phyloP scores from a whole-genome alignment of 2,329 filamentous ascomycete species.

The Clonostachys rhizophaga region DNA sequence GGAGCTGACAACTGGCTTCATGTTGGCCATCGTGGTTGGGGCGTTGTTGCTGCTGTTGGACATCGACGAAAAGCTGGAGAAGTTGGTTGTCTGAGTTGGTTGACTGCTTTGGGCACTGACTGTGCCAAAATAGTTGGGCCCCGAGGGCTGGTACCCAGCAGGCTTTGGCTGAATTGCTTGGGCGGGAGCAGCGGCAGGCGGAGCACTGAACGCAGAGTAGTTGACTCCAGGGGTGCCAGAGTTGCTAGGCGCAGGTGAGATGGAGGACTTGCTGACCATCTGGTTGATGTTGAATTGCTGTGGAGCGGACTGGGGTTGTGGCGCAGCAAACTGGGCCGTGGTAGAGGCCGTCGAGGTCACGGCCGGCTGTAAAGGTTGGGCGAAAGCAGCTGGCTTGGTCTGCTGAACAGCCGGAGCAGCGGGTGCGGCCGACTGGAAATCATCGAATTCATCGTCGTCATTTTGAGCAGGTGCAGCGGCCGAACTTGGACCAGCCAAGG shows the following conservation, averaged over 20 bases:
- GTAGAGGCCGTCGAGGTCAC: constrained; percentile 47
- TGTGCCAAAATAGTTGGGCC: constrained; percentile 94
- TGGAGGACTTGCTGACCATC: constrained; percentile 74
- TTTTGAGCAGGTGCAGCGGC: constrained; percentile 36
- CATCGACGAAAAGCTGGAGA: constrained; percentile 20
- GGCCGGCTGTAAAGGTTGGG: constrained; percentile 38
- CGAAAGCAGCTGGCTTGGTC: constrained; percentile 21
- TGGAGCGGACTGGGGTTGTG: constrained; percentile 78
- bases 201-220: constrained; percentile 55
- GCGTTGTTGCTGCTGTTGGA: constrained; percentile 26
- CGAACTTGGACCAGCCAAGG: constrained; percentile 24
- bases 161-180: constrained; percentile 44
- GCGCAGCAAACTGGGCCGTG: constrained; percentile 69
- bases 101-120: constrained; percentile 43
- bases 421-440: constrained; percentile 86
- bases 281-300: constrained; percentile 77
- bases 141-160: constrained; percentile 66
- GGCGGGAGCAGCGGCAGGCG: constrained; percentile 19
- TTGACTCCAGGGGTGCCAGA: constrained; percentile 53
- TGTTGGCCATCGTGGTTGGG: constrained; percentile 33
- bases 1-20: constrained; percentile 41
- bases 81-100: constrained; percentile 7
- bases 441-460: constrained; percentile 93
- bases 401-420: constrained; percentile 26
- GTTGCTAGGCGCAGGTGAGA: constrained; percentile 65